Percentiles rank a stretch among this genome's conserved stretches.
phyloP scores from a whole-genome alignment of 2,329 filamentous ascomycete species.

The Monilinia laxa region DNA sequence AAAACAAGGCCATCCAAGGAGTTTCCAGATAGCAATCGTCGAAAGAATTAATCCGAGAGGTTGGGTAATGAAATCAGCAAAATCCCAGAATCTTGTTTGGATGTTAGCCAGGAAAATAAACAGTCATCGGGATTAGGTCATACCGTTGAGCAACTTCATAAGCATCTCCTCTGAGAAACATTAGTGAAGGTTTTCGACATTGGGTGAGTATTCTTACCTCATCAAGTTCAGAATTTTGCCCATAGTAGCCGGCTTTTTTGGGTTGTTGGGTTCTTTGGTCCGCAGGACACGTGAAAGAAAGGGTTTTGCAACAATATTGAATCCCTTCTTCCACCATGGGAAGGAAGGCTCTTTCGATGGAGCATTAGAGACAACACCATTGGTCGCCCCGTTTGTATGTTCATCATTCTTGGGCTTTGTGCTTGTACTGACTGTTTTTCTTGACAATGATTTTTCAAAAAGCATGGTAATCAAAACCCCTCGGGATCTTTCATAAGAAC shows the following conservation, averaged over 20 bases:
- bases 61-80: conserved; percentile 70
- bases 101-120: conserved; percentile 4
- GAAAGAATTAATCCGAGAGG: conserved; percentile 76
- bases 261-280: conserved; percentile 37
- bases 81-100: conserved; percentile 72
- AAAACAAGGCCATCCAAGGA: conserved; percentile 78
- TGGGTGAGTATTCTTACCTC: conserved; percentile 49
- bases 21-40: conserved; percentile 68
- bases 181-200: conserved; percentile 12
- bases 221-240: conserved; percentile 90
- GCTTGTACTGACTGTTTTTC: conserved; percentile 39
- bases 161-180: conserved; percentile 53
- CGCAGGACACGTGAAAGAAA: conserved; percentile 35
- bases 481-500: conserved; percentile 78
- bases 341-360: conserved; percentile 19
- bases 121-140: background rate
- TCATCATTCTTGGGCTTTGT: conserved; percentile 30
- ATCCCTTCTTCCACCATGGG: conserved; percentile 25
- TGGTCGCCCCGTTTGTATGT: conserved; percentile 15
- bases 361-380: conserved; percentile 24
- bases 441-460: conserved; percentile 62
- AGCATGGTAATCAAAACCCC: conserved; percentile 86
- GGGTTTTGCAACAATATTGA: conserved; percentile 33
- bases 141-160: conserved; percentile 72
- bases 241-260: conserved; percentile 68